Base-by-base conservation (phyloP, 169 alveolate species). In the Eimeria necatrix region DNA sequence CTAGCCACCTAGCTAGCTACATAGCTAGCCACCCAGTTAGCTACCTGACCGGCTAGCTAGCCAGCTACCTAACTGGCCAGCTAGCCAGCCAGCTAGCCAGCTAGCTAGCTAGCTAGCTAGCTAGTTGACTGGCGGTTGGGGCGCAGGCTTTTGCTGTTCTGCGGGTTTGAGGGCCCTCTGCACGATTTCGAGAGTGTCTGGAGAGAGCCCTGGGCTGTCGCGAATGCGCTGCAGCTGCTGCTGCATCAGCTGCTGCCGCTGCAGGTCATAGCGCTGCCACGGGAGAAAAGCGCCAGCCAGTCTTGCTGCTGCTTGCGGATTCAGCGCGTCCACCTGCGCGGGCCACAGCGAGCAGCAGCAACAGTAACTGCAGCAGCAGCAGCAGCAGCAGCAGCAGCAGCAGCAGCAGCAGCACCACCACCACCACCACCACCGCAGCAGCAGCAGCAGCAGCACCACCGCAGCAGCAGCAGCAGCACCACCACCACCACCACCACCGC, bases 221-320 rank as follows among this genome's bases (percentile, higher is more conserved):
- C 22, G 46, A 20, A 90, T 90, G 22, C 94, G 18, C 41, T 61
- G 53, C 76, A 90, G 88, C 94, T 90, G 89, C 60, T 24, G 18
- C 52, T 52, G 60, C 94, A 90, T 90, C 52, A 60, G 73, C 48
- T 68, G 14, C 88, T 90, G 87, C 8, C 94, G 53, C 24, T 22
- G n/a, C 48, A 6, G 53, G 20, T 71, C 94, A 61, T 48, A 90
- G 18, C 74, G 32, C 56, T 24, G 61, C 87, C 89, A 90, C 32
- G 8, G 87, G 24, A 90, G 78, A n/a, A 90, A 90, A 1, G 76
- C 80, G n/a, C 94, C 91, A 5, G 81, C 87, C n/a, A 24, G 56
- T 22, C 88, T 56, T 3, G 94, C 87, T 0, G 94, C 94, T 26
- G 52, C 32, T 49, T 90, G 94, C 49, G 94, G 94, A n/a, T 90